Conservation (phyloP, 139 green algal species). For the Diplosphaera chodatii region DNA sequence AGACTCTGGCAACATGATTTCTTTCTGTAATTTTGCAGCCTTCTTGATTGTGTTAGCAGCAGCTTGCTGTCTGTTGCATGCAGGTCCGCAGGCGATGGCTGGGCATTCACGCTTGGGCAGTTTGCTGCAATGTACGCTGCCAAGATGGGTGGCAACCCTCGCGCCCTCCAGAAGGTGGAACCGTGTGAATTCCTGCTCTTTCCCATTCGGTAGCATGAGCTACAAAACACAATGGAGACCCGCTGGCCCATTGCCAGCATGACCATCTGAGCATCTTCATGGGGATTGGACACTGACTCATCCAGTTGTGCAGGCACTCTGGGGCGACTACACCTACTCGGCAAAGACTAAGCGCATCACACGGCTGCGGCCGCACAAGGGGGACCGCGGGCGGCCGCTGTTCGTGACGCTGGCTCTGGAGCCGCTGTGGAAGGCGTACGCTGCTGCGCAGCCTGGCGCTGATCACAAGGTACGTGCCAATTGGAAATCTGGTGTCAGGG, state of each 20-base stretch:
- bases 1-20: too few relatives aligned
- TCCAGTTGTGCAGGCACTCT: constrained; percentile 56
- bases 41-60: too few relatives aligned
- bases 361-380: constrained; percentile 39
- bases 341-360: constrained; percentile 88
- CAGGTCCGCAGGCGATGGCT: constrained; percentile 89
- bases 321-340: constrained; percentile 82
- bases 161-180: constrained; percentile 18
- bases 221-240: too few relatives aligned
- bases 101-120: constrained; percentile 79
- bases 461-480: constrained; percentile 25
- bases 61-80: too few relatives aligned
- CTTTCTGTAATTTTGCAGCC: too few relatives aligned
- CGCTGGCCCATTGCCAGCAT: too few relatives aligned
- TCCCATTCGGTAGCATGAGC: too few relatives aligned
- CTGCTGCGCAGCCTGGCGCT: constrained; percentile 43
- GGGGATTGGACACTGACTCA: not conserved
- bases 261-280: not conserved
- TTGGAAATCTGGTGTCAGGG: not conserved
- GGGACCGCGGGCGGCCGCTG: constrained; percentile 65
- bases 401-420: constrained; percentile 81
- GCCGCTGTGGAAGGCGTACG: constrained; percentile 48
- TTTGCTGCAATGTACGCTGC: constrained; percentile 90
- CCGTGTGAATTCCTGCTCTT: too few relatives aligned
- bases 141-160: constrained; percentile 73